phyloP scores from a whole-genome alignment of 192 early-diverging fungal genomes.

The Kickxella alabastrina region DNA sequence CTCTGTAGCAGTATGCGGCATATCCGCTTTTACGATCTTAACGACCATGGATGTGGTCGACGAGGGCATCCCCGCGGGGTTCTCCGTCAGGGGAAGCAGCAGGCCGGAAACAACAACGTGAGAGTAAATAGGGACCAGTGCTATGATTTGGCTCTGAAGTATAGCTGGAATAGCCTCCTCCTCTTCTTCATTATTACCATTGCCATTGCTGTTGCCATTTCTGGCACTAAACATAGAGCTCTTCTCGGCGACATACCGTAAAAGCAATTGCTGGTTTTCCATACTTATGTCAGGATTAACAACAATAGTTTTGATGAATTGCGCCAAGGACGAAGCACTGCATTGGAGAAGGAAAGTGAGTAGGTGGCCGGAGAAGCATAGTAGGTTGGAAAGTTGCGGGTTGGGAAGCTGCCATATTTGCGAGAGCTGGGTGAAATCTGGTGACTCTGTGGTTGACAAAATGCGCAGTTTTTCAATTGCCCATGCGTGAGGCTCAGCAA shows the following conservation, averaged over 20 bases:
- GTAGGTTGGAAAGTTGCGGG: too few relatives aligned
- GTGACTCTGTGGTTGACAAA: slow-evolving; percentile 12
- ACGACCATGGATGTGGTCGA: slow-evolving; percentile 16
- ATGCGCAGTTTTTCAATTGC: slow-evolving; percentile 12
- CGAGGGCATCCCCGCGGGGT: slow-evolving; percentile 3
- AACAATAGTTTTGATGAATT: slow-evolving; percentile 17
- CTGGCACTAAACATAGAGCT: slow-evolving; percentile 12
- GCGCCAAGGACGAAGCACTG: slow-evolving; percentile 11
- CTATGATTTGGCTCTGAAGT: slow-evolving; percentile 24
- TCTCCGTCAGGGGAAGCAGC: slow-evolving; percentile 16
- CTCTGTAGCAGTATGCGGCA: slow-evolving; percentile 8
- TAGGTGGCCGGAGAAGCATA: too few relatives aligned
- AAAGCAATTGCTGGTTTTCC: slow-evolving; percentile 27
- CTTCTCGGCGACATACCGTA: slow-evolving; percentile 13
- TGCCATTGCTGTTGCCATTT: too few relatives aligned
- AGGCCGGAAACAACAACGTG: slow-evolving; percentile 16
- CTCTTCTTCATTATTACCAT: too few relatives aligned
- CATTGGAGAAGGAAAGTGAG: too few relatives aligned
- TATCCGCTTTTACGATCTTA: slow-evolving; percentile 26
- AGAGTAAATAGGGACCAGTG: slow-evolving; percentile 12
- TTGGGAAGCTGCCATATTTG: slow-evolving; percentile 29
- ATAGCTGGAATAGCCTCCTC: slow-evolving; percentile 34
- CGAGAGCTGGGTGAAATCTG: slow-evolving; percentile 6
- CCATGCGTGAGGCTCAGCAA: slow-evolving; percentile 13
- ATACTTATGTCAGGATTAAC: slow-evolving; percentile 18